A percentile compares a stretch with the other conserved stretches of the same genome.
Conservation (phyloP, 2,329 filamentous ascomycete species). For the Fusarium falciforme region DNA sequence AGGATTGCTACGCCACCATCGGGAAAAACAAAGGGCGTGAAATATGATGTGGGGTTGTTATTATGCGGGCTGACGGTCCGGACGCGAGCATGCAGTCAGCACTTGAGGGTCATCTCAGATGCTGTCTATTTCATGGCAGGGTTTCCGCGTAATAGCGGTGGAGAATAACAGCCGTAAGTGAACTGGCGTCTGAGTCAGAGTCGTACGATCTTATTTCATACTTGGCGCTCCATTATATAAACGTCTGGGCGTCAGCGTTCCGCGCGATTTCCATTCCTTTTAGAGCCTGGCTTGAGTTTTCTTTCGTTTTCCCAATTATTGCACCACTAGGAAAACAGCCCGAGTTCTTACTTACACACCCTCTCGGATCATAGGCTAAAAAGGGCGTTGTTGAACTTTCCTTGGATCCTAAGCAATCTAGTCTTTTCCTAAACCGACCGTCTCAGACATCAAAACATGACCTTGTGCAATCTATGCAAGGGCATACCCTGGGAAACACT, state of each 20-base stretch:
- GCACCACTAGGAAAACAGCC: too few relatives aligned
- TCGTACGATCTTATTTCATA: background rate
- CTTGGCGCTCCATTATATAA: background rate
- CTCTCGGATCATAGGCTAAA: too few relatives aligned
- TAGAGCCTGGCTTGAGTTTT: background rate
- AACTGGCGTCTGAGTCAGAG: background rate
- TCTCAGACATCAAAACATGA: background rate
- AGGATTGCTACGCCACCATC: background rate
- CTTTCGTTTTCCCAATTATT: too few relatives aligned
- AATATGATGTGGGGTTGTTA: background rate
- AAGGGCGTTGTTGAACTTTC: too few relatives aligned
- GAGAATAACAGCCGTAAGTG: background rate
- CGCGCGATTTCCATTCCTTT: background rate
- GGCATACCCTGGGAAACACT: background rate
- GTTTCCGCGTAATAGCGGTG: background rate
- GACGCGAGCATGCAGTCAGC: too few relatives aligned
- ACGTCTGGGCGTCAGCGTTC: background rate
- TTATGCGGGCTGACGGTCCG: background rate
- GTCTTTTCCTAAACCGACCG: background rate
- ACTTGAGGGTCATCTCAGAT: background rate
- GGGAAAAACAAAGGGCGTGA: background rate
- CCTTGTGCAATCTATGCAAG: background rate
- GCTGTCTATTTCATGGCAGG: background rate
- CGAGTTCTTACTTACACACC: too few relatives aligned
- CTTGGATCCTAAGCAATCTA: background rate